Conservation (phyloP, 2,329 filamentous ascomycete species). For the Cercospora nicotianae region DNA sequence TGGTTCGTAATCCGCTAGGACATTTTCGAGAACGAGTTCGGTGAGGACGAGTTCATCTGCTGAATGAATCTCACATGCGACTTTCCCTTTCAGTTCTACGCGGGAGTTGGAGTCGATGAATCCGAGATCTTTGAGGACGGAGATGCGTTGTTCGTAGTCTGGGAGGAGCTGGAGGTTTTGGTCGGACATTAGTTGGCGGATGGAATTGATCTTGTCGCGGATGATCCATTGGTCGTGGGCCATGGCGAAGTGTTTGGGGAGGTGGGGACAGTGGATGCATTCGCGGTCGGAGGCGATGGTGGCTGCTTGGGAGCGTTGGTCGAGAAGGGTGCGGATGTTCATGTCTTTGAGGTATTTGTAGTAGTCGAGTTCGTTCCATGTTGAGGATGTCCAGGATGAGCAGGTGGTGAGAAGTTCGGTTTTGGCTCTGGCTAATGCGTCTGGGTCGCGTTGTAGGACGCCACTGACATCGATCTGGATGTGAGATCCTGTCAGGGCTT, state of each 20-base stretch:
- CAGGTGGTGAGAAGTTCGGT: slow-evolving; percentile 69
- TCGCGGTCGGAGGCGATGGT: slow-evolving; percentile 62
- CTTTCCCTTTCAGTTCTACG: slow-evolving; percentile 95
- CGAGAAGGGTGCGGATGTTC: slow-evolving; percentile 74
- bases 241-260: slow-evolving; percentile 93
- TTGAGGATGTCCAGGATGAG: slow-evolving; percentile 68
- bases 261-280: slow-evolving; percentile 70
- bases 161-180: slow-evolving; percentile 94
- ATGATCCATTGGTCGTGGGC: slow-evolving; percentile 96
- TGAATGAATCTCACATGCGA: slow-evolving; percentile 96
- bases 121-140: slow-evolving; percentile 84
- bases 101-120: slow-evolving; percentile 87
- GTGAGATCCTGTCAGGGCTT: slow-evolving; percentile 75
- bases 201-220: slow-evolving; percentile 84
- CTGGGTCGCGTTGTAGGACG: slow-evolving; percentile 44
- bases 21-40: slow-evolving; percentile 93
- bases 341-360: slow-evolving; percentile 74
- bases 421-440: slow-evolving; percentile 61
- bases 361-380: slow-evolving; percentile 85
- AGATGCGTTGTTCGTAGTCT: slow-evolving; percentile 93
- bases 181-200: slow-evolving; percentile 88
- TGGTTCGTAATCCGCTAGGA: slow-evolving; percentile 90
- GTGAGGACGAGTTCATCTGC: slow-evolving; percentile 95
- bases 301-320: slow-evolving; percentile 66
- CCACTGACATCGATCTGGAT: slow-evolving; percentile 43